Evolutionary conservation across 768 basidiomycete genomes (phyloP).

Genomic region (Lenzites betulinus): DNA sequence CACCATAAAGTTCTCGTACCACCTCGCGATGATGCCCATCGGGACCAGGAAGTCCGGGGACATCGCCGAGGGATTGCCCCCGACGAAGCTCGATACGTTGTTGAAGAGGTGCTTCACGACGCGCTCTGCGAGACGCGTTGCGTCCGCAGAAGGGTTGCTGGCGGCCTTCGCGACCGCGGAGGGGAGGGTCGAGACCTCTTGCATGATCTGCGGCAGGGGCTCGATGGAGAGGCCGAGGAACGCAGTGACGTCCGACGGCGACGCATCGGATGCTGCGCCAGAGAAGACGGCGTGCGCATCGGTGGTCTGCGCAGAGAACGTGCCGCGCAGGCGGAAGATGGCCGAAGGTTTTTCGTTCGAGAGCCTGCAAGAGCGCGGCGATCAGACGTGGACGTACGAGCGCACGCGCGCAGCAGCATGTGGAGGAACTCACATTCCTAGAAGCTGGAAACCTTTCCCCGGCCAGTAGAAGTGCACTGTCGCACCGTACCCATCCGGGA

Average conservation of each 20-base stretch:
- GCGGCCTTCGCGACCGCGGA: conserved; percentile 25
- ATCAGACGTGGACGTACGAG: not conserved
- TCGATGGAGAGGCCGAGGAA: conserved; percentile 82
- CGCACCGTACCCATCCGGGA: conserved; percentile 82
- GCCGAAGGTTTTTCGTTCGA: conserved; percentile 90
- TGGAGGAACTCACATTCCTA: conserved; percentile 68
- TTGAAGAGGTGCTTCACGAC: conserved; percentile 59
- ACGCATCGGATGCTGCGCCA: conserved; percentile 25
- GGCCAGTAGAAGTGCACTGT: conserved; percentile 88
- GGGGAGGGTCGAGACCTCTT: conserved; percentile 55
- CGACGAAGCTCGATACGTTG: conserved; percentile 26
- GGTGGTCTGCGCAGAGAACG: conserved; percentile 45
- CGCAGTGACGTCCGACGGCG: conserved; percentile 55
- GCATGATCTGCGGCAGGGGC: conserved; percentile 61
- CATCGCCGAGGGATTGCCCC: conserved; percentile 12
- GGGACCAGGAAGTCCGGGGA: conserved; percentile 21
- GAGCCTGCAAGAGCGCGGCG: conserved; percentile 56
- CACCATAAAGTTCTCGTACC: conserved; percentile 24
- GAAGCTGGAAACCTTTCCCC: conserved; percentile 80
- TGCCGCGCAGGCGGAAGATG: conserved; percentile 79
- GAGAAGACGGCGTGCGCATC: conserved; percentile 35
- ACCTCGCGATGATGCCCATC: conserved; percentile 24
- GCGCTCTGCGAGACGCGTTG: conserved; percentile 62
- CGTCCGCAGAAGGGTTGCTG: conserved; percentile 37
- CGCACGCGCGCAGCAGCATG: not conserved